Conservation (phyloP, 1,139 yeast species). For the Pichiaceae sp. region DNA sequence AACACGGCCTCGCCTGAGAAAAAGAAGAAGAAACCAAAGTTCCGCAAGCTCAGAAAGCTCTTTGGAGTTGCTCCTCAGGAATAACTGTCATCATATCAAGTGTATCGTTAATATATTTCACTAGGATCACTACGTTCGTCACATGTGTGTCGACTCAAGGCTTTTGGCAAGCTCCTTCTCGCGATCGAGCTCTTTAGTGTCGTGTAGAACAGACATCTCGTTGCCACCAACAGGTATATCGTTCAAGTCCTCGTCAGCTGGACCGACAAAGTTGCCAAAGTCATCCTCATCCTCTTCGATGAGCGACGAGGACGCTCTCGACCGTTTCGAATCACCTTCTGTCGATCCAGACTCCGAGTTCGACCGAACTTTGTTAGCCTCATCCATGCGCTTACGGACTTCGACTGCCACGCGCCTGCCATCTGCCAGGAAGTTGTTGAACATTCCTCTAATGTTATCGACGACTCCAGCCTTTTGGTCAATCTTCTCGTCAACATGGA, state of each 20-base stretch:
- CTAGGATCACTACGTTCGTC: not conserved
- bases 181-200: conserved; percentile 7
- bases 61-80: conserved; percentile 32
- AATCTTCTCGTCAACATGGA: conserved; percentile 54
- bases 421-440: conserved; percentile 87
- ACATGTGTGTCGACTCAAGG: conserved; percentile 3
- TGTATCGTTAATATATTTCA: not conserved
- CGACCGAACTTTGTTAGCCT: conserved; percentile 25
- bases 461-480: conserved; percentile 30
- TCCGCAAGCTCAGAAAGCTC: conserved; percentile 51
- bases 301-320: conserved; percentile 18
- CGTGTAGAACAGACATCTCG: conserved; percentile 13
- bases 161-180: conserved; percentile 8
- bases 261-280: conserved; percentile 23
- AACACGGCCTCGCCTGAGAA: not conserved
- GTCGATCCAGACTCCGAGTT: conserved; percentile 5
- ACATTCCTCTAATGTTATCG: conserved; percentile 73
- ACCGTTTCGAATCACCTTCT: conserved; percentile 5
- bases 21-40: conserved; percentile 36
- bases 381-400: conserved; percentile 81
- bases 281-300: conserved; percentile 22
- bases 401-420: conserved; percentile 86
- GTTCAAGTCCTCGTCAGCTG: conserved; percentile 12
- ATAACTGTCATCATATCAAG: not conserved
- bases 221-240: conserved; percentile 16